phyloP scores from a whole-genome alignment of 2,329 filamentous ascomycete species.

The Helotiales sp. region DNA sequence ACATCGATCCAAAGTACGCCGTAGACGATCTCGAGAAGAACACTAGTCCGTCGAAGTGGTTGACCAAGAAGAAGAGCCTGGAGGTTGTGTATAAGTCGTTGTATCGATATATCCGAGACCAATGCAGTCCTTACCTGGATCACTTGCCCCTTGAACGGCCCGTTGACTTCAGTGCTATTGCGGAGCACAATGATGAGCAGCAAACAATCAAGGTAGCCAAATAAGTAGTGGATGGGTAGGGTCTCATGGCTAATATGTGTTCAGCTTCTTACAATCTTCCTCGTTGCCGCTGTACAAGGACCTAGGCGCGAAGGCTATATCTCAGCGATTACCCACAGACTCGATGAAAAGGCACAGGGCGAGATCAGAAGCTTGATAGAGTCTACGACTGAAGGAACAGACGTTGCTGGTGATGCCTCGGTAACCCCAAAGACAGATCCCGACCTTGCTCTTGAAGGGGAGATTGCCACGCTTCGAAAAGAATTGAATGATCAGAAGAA shows the following conservation, averaged over 20 bases:
- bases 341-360: slow-evolving; percentile 45
- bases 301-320: slow-evolving; percentile 57
- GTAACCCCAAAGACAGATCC: slow-evolving; percentile 20
- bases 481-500: slow-evolving; percentile 59
- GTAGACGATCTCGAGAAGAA: slow-evolving; percentile 50
- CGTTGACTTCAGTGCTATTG: slow-evolving; percentile 56
- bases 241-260: slow-evolving; percentile 25
- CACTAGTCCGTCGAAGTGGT: slow-evolving; percentile 38
- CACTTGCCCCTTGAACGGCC: slow-evolving; percentile 50
- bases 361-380: slow-evolving; percentile 37
- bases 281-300: slow-evolving; percentile 62
- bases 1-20: slow-evolving; percentile 58
- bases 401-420: slow-evolving; percentile 1
- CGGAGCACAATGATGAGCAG: slow-evolving; percentile 54
- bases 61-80: slow-evolving; percentile 50
- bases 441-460: slow-evolving; percentile 46
- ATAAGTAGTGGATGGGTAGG: not conserved
- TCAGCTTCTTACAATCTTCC: slow-evolving; percentile 62
- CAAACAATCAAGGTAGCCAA: slow-evolving; percentile 51
- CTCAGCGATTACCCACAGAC: slow-evolving; percentile 40
- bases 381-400: not conserved
- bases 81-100: slow-evolving; percentile 56
- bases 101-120: slow-evolving; percentile 54
- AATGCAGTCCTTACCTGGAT: slow-evolving; percentile 49
- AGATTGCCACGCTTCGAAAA: slow-evolving; percentile 39